phyloP scores from a whole-genome alignment of 306 rosid genomes.

The Cicer chorassanicum region DNA sequence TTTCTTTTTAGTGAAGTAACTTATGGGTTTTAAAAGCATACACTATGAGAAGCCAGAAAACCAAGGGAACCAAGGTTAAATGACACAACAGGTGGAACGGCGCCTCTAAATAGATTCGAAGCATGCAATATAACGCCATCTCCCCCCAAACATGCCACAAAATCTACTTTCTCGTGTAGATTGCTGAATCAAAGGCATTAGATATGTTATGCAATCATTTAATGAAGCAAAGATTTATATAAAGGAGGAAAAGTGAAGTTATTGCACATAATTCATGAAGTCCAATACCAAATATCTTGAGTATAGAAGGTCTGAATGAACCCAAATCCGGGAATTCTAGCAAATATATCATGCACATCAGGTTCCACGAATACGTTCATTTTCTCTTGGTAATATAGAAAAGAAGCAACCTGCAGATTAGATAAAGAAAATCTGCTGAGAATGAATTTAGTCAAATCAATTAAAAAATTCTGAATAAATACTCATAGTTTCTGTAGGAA shows the following conservation, averaged over 20 bases:
- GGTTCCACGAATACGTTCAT: constrained; percentile 95
- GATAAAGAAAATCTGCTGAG: constrained; percentile 34
- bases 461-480: constrained; percentile 18
- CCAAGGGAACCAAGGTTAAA: constrained; percentile 99
- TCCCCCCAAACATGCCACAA: constrained; percentile 99
- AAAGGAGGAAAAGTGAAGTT: constrained; percentile 11
- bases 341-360: constrained; percentile 90
- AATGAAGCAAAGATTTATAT: constrained; percentile 37
- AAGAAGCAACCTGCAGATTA: constrained; percentile 74
- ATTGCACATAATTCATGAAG: constrained; percentile 44
- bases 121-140: constrained; percentile 98
- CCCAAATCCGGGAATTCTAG: constrained; percentile 95
- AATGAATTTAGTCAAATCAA: constrained; percentile 35
- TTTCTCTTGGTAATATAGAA: constrained; percentile 81
- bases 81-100: constrained; percentile 93
- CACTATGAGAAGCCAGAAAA: constrained; percentile 89
- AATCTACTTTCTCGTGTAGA: constrained; percentile 95
- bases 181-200: constrained; percentile 65
- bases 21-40: constrained; percentile 52
- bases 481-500: constrained; percentile 28
- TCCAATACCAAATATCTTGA: constrained; percentile 84
- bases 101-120: constrained; percentile 86
- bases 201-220: constrained; percentile 45
- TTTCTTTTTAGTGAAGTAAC: constrained; percentile 41
- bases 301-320: constrained; percentile 94